Conservation (phyloP, 139 green algal genomes). For the Gonium pectorale region DNA sequence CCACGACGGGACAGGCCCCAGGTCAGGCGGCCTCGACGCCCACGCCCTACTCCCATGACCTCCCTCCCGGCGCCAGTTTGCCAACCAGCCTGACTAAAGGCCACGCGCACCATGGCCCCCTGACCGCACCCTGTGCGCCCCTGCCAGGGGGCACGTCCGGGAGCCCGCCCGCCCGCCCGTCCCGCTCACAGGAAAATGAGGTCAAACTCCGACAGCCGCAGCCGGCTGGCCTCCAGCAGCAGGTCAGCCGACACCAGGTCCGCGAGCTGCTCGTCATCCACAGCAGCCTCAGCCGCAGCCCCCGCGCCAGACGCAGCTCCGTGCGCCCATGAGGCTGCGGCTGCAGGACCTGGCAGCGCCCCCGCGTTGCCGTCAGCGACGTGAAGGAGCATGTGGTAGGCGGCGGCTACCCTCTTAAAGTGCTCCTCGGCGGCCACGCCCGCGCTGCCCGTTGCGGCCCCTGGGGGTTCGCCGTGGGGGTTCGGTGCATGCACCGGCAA, state of each 20-base stretch:
- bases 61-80: background rate
- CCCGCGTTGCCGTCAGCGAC: background rate
- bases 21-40: background rate
- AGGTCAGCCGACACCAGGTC: conserved; percentile 24
- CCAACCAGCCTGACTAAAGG: background rate
- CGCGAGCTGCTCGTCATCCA: background rate
- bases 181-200: conserved; percentile 25
- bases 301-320: background rate
- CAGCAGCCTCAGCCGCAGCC: background rate
- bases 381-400: conserved; percentile 21
- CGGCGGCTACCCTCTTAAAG: conserved; percentile 5
- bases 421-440: background rate
- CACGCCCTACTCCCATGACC: background rate
- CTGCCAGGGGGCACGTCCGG: background rate
- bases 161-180: background rate
- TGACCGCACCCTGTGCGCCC: background rate
- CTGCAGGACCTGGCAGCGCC: background rate
- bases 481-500: background rate
- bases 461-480: background rate
- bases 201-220: conserved; percentile 39
- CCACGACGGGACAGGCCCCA: background rate
- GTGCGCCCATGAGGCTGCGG: background rate
- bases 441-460: no score
- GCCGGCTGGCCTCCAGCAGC: conserved; percentile 1
- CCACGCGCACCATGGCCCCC: background rate